A percentile compares a stretch with the other conserved stretches of the same genome.
phyloP scores from a whole-genome alignment of 805 yeast genomes.

The Schizosaccharomyces osmophilus region DNA sequence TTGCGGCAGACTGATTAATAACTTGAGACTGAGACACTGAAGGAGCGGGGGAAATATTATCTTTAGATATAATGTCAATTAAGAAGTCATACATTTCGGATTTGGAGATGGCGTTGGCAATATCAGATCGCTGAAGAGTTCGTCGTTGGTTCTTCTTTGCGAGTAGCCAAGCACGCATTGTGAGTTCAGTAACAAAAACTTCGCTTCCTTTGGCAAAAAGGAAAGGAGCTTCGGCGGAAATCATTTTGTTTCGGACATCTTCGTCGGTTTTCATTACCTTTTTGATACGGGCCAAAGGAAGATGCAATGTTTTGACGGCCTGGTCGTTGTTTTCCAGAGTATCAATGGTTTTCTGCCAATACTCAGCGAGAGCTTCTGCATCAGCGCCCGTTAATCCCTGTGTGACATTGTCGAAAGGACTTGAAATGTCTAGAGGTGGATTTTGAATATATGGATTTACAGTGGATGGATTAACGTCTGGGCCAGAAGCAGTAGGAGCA shows the following conservation, averaged over 20 bases:
- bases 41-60: constrained; percentile 17
- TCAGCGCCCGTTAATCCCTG: constrained; percentile 70
- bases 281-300: constrained; percentile 87
- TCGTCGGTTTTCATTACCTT: constrained; percentile 11
- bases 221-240: constrained; percentile 93
- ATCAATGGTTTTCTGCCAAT: constrained; percentile 92
- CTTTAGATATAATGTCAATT: constrained; percentile 87
- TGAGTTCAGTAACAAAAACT: constrained; percentile 80
- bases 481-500: background rate
- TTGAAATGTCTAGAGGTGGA: constrained; percentile 8
- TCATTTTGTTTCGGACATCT: constrained; percentile 66
- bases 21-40: background rate
- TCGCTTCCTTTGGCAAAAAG: constrained; percentile 96
- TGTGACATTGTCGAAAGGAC: constrained; percentile 71
- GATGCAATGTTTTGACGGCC: constrained; percentile 78
- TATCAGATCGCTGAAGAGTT: constrained; percentile 79
- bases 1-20: too few species aligned
- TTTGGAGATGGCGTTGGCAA: constrained; percentile 82
- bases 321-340: constrained; percentile 72
- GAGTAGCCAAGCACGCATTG: constrained; percentile 98
- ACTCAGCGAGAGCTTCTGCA: constrained; percentile 74
- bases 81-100: constrained; percentile 93
- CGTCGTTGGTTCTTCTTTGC: constrained; percentile 91
- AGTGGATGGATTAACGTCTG: background rate
- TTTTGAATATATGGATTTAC: background rate